Percentiles rank a stretch among this genome's conserved stretches.
phyloP scores from a whole-genome alignment of 78 protist genomes.

The Dictyostelium brefeldianum region DNA sequence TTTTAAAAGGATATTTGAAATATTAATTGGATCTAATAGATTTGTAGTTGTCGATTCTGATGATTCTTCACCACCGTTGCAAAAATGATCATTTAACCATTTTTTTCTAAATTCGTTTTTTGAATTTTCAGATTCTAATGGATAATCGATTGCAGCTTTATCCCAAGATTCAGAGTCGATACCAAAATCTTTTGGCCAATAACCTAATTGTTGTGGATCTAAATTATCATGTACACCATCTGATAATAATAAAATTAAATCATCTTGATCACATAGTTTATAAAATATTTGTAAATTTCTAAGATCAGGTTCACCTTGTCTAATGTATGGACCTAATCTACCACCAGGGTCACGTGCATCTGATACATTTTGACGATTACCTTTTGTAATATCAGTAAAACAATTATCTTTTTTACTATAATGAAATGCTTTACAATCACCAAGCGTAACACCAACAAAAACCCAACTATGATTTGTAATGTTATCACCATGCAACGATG shows the following conservation, averaged over 20 bases:
- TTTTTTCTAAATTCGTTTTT: slow-evolving; percentile 41
- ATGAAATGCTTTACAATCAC: slow-evolving; percentile 80
- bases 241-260: slow-evolving; percentile 48
- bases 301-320: slow-evolving; percentile 71
- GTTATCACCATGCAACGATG: neutral
- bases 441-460: slow-evolving; percentile 67
- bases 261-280: slow-evolving; percentile 71
- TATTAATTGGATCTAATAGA: neutral
- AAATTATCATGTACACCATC: slow-evolving; percentile 84
- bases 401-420: slow-evolving; percentile 41
- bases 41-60: neutral
- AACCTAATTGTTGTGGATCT: slow-evolving; percentile 70
- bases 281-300: slow-evolving; percentile 62
- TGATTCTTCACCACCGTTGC: neutral
- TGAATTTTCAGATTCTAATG: slow-evolving; percentile 36
- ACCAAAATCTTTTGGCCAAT: slow-evolving; percentile 43
- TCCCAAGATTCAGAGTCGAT: slow-evolving; percentile 61
- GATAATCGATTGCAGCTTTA: slow-evolving; percentile 26
- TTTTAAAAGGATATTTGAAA: slow-evolving; percentile 38
- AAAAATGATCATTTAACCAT: slow-evolving; percentile 52
- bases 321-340: slow-evolving; percentile 66
- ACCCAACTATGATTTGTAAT: slow-evolving; percentile 20
- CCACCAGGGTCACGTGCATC: slow-evolving; percentile 86
- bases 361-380: slow-evolving; percentile 65
- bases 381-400: slow-evolving; percentile 77